Conservation (phyloP, 805 yeast species). For the Metschnikowia peoriensis region DNA sequence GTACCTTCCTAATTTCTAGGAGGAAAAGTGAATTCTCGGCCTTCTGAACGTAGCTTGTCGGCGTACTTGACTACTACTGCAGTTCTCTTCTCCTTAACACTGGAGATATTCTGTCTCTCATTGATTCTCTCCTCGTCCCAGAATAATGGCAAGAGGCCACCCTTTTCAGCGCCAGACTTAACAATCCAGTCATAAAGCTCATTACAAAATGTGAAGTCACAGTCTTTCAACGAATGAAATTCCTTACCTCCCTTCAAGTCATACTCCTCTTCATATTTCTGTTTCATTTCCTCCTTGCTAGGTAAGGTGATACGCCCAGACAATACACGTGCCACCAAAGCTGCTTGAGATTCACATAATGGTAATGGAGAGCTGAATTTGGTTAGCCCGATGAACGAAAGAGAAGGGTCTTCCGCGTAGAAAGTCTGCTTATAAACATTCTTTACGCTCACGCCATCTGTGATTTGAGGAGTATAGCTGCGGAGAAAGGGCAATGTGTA, state of each 20-base stretch:
- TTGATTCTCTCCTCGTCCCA: constrained; percentile 20
- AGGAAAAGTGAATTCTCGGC: constrained; percentile 17
- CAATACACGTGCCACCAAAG: constrained; percentile 18
- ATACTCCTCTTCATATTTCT: constrained; percentile 12
- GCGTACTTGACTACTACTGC: constrained; percentile 16
- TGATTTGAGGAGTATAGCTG: constrained; percentile 8
- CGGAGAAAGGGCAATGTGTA: constrained; percentile 19
- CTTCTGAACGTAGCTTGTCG: constrained; percentile 13
- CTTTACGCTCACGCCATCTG: constrained; percentile 15
- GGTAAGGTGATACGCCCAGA: constrained; percentile 17
- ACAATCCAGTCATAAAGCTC: constrained; percentile 18
- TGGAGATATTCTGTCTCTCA: constrained; percentile 16
- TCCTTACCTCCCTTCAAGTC: constrained; percentile 13
- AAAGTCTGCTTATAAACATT: constrained; percentile 17
- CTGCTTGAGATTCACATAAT: constrained; percentile 19
- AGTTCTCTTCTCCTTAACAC: constrained; percentile 17
- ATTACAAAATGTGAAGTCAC: constrained; percentile 22
- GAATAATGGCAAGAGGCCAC: constrained; percentile 20
- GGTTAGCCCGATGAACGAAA: constrained; percentile 17
- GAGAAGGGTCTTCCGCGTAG: constrained; percentile 17
- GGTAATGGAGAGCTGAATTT: constrained; percentile 19
- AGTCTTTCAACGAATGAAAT: constrained; percentile 20
- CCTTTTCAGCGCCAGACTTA: constrained; percentile 11
- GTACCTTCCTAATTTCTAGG: neutral
- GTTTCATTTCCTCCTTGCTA: constrained; percentile 4